Evolutionary conservation across 495 filamentous ascomycete genomes (phyloP).

Genomic region (Filosporella fistucella): DNA sequence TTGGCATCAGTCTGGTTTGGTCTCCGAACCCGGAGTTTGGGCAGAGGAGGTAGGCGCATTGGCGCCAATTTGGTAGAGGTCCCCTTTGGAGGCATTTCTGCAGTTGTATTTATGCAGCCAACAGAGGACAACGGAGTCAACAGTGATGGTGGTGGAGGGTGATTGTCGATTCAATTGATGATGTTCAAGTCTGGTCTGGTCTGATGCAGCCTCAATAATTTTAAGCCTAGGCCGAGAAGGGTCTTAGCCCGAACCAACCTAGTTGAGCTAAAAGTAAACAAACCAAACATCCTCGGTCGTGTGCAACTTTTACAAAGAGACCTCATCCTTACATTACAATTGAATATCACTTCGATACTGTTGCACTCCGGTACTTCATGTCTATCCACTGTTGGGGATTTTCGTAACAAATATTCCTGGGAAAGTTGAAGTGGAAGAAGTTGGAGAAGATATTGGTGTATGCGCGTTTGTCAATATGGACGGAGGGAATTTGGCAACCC

Average conservation of each 20-base stretch:
- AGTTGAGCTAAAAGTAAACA: conserved; percentile 16
- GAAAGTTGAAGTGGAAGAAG: no score
- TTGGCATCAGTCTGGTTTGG: conserved; percentile 73
- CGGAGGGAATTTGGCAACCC: neutral
- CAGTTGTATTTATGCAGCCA: neutral
- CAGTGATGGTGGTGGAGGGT: no score
- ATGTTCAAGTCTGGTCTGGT: no score
- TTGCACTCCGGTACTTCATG: no score
- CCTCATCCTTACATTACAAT: conserved; percentile 12
- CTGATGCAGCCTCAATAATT: conserved; percentile 5
- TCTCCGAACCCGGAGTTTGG: conserved; percentile 74
- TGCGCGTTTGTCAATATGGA: conserved; percentile 10
- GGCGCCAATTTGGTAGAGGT: conserved; percentile 33
- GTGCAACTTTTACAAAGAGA: no score
- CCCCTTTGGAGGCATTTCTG: conserved; percentile 26
- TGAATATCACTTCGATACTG: no score
- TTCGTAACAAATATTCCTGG: no score
- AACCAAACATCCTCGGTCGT: neutral
- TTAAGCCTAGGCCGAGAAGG: conserved; percentile 3
- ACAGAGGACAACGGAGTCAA: no score
- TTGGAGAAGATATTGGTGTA: no score
- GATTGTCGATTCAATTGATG: no score
- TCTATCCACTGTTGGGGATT: no score
- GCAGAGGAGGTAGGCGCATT: conserved; percentile 83
- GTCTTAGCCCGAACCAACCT: neutral